Percentiles rank a stretch among this genome's conserved stretches.
Conservation (phyloP, 129 eudicot genomes). For the Saposhnikovia divaricata region DNA sequence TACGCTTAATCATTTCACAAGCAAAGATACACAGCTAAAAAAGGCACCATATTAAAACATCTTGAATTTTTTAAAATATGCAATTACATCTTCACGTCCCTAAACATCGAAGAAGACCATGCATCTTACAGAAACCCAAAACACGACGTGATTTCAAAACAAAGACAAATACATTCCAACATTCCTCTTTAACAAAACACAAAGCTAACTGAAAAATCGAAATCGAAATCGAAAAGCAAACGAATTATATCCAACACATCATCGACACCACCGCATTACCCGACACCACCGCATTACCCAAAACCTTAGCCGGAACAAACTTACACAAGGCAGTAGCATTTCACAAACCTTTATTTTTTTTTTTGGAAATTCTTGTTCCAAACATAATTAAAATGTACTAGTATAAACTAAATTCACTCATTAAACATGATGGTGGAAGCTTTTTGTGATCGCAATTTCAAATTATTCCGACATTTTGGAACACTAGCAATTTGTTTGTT, state of each 20-base stretch:
- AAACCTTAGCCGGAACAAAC: background rate
- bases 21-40: background rate
- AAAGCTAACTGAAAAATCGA: background rate
- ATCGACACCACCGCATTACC: background rate
- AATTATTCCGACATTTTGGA: background rate
- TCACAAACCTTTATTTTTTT: too few species aligned
- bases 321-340: too few species aligned
- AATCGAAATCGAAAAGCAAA: background rate
- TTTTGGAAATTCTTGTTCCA: background rate
- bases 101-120: background rate
- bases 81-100: background rate
- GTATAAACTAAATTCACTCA: background rate
- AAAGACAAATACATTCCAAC: background rate
- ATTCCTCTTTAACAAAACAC: background rate
- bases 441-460: background rate
- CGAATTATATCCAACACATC: background rate
- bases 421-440: background rate
- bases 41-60: background rate
- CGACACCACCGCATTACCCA: background rate
- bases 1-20: background rate
- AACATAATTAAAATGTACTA: too few species aligned
- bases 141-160: background rate
- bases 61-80: background rate
- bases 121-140: background rate
- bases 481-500: background rate